These are phyloP conservation scores for Medicago arabica DNA, from an alignment of 306 rosid genomes.

Conservation along the genomic window DNA sequence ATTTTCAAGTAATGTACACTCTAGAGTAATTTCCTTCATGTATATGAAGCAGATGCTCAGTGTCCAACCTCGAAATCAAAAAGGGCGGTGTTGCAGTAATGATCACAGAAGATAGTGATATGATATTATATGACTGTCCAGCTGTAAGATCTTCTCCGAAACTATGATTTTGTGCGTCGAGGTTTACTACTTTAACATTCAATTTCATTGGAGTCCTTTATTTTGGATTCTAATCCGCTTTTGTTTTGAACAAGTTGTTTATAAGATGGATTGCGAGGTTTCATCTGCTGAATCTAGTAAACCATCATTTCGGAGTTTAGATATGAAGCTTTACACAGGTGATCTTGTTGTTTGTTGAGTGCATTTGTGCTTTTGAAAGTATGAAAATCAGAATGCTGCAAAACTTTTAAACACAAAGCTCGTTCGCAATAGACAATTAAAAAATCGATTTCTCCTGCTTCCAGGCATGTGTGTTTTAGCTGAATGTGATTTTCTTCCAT, in stretches of 20 bases:
- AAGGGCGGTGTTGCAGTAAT: conserved; percentile 78
- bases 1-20: conserved; percentile 21
- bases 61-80: conserved; percentile 52
- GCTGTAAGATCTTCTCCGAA: conserved; percentile 72
- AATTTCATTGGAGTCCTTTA: no score
- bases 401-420: conserved; percentile 7
- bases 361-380: conserved; percentile 11
- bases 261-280: no score
- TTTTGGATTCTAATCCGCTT: no score
- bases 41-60: no score
- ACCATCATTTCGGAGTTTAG: conserved; percentile 76
- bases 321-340: conserved; percentile 72
- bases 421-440: not conserved
- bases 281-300: no score
- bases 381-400: not conserved
- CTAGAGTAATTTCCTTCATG: no score
- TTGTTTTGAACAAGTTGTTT: no score
- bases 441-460: not conserved
- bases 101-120: conserved; percentile 70
- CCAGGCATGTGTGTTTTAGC: conserved; percentile 91
- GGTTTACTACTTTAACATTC: conserved; percentile 39
- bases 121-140: conserved; percentile 87
- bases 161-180: conserved; percentile 51
- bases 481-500: conserved; percentile 96
- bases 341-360: conserved; percentile 37